Base-by-base conservation (phyloP, 1,284 basidiomycete genomes). In the Sanghuangporus baumii region DNA sequence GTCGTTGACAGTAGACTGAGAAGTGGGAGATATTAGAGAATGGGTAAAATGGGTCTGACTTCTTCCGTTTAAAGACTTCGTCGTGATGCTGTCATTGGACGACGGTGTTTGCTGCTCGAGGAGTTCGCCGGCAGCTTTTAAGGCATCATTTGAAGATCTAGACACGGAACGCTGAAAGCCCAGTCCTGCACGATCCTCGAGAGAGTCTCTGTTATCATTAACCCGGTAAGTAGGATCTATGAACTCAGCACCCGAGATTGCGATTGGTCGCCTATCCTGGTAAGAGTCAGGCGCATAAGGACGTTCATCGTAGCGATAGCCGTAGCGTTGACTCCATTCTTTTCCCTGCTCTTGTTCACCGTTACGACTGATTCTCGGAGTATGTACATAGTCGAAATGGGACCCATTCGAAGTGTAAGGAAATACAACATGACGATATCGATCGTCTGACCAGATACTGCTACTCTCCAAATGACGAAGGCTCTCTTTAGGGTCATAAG, bases 401-500 rank as follows among this genome's bases (percentile, higher is more conserved):
- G 34, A 55, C 18, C 26, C n/a, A 37, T 38, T 65, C 47, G 59
- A 52, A 34, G 58, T 60, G 31, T 54, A 52, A 18, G 38, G 18
- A 23, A 51, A 43, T 12, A 9, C 26, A 47, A 34, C 50, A 47
- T 54, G 58, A 31, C 38, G 55, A 37, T 37, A 57, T 16, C 46
- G 34, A 8, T 50, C 43, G 36, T 52, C 51, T 26, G 47, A 41
- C n/a, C 26, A 34, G 31, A 55, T 43, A 40, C 40, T 20, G 55
- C 31, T 55, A 26, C 51, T n/a, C 6, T 56, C 59, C 34, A 43
- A 43, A 36, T 36, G 40, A 34, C 55, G 54, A 20, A 58, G 37
- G n/a, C 50, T 43, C 50, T 61, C 63, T 41, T 63, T 63, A 9
- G 62, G 58, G 31, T 63, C 62, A 60, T 63, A 63, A 59, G 62